Evolutionary conservation across 1,284 basidiomycete genomes (phyloP).

Genomic region (Boletus semigastroideus): DNA sequence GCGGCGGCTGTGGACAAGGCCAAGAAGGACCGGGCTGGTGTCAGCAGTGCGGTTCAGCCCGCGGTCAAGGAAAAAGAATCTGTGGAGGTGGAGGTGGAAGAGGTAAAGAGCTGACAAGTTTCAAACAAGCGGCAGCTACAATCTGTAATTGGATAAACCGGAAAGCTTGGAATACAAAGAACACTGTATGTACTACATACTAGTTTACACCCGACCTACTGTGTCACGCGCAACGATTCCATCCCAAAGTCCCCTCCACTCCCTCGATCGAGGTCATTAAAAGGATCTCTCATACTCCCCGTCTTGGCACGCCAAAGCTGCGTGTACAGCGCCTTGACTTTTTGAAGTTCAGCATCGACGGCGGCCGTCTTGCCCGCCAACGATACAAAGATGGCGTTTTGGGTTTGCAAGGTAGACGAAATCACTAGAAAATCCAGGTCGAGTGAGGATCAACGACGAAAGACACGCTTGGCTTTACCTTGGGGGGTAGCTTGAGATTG

Average conservation of each 20-base stretch:
- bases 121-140: too few species aligned
- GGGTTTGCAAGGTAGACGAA: slow-evolving; percentile 68
- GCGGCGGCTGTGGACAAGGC: background rate
- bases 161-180: too few species aligned
- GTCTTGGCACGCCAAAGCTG: slow-evolving; percentile 68
- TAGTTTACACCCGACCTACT: slow-evolving; percentile 19
- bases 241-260: slow-evolving; percentile 51
- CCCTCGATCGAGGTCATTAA: slow-evolving; percentile 61
- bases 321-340: slow-evolving; percentile 58
- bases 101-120: too few species aligned
- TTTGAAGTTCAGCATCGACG: slow-evolving; percentile 68
- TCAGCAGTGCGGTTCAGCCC: background rate
- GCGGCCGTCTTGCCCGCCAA: slow-evolving; percentile 71
- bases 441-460: background rate
- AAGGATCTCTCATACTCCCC: slow-evolving; percentile 72
- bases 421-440: slow-evolving; percentile 47
- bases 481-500: slow-evolving; percentile 73
- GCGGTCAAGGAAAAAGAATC: background rate
- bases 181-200: background rate
- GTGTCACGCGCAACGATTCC: slow-evolving; percentile 40
- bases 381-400: slow-evolving; percentile 70
- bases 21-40: background rate
- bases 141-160: too few species aligned
- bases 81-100: too few species aligned
- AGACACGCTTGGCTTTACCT: slow-evolving; percentile 40